A percentile compares a stretch with the other conserved stretches of the same genome.
Evolutionary conservation across 306 rosid species (phyloP).

Genomic region (Bauhinia variegata): DNA sequence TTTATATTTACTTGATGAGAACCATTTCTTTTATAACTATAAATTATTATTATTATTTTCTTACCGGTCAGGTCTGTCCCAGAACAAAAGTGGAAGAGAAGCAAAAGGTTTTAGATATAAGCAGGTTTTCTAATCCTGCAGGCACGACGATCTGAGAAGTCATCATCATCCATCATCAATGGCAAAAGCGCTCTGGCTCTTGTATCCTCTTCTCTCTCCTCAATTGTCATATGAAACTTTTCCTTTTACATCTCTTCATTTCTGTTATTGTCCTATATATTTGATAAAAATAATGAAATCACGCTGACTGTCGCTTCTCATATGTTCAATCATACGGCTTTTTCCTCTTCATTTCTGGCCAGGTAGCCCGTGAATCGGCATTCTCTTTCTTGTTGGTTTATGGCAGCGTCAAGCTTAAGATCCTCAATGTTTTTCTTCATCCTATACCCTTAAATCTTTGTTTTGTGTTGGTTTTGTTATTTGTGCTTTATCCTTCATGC

Average conservation of each 20-base stretch:
- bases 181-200: constrained; percentile 57
- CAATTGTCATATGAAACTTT: no score
- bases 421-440: constrained; percentile 39
- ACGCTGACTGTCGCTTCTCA: background rate
- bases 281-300: background rate
- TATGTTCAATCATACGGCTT: background rate
- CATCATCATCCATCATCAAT: constrained; percentile 18
- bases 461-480: no score
- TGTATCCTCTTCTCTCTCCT: constrained; percentile 13
- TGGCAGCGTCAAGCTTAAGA: constrained; percentile 49
- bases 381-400: constrained; percentile 48
- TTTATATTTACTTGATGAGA: no score
- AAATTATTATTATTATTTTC: no score
- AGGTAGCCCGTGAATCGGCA: constrained; percentile 62
- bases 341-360: background rate
- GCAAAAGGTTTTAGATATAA: background rate
- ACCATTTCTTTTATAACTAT: no score
- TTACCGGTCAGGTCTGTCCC: no score
- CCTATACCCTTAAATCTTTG: no score
- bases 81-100: no score
- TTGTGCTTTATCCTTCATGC: no score
- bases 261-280: background rate
- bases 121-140: constrained; percentile 12
- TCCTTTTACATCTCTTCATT: background rate
- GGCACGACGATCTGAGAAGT: constrained; percentile 13